Evolutionary conservation across 192 early-diverging fungal species (phyloP), one percentile per base, ranked within the genome.

Genomic region (Mortierella hygrophila): DNA sequence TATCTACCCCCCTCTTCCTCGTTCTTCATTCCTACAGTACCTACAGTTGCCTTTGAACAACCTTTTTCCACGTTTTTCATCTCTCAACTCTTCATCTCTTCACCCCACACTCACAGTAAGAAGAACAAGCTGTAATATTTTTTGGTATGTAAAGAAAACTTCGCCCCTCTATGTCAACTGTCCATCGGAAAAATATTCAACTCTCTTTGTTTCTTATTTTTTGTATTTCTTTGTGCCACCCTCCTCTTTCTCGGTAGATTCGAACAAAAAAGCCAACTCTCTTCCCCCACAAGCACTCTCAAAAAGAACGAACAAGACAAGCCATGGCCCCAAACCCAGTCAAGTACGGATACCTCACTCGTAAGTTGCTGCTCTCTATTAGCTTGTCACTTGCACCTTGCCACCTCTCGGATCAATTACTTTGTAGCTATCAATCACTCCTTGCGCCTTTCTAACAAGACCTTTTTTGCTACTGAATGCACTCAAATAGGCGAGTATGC

Each of bases 401-500:
- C 18, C 18, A 52, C 49, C 49, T 9, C 44, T 15, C 10, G 44
- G 29, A 29, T 40, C n/a, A 32, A 74, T 26, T 75, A 60, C n/a
- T 37, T 13, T 35, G 70, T 15, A 71, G 13, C 0, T 7, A 71
- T 35, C 42, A 20, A 42, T 26, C 20, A 54, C 4, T 72, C 71
- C 11, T 46, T 0, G 44, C 29, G 23, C 7, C 46, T 29, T 38
- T 29, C n/a, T 46, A 73, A 73, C 1, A 42, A 29, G 7, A 42
- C 72, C 46, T 20, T 44, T 29, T 15, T 47, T 52, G 0, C 60
- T 80, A 18, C 47, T 20, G 7, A 18, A 40, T 35, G 4, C 35
- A 37, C 6, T 18, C 38, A 16, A 35, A 35, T 40, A 80, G 79
- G 79, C 41, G 79, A 80, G n/a, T 80, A 80, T 35, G 79, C 79